Base-by-base conservation (phyloP, 106 monocot species). In the Ottelia alismoides region DNA sequence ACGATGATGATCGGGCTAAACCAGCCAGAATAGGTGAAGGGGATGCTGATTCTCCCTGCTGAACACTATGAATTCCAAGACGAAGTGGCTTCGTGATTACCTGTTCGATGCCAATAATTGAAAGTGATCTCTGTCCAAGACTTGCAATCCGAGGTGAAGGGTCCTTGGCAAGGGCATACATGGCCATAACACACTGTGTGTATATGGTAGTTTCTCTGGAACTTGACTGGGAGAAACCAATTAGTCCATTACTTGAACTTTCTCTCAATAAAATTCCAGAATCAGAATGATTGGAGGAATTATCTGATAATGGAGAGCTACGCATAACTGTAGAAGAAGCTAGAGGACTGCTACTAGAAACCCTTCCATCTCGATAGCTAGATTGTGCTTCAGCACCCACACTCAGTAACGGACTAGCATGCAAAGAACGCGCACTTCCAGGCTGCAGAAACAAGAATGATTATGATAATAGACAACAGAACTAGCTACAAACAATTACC, bases 21-120 rank as follows among this genome's bases (percentile, higher is more conserved):
- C 94, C 94, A 58, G 77, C 60, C 70, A 80, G 60, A 16, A 55
- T 72, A 30, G 83, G 50, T 32, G 45, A 50, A 17, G 69, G 45
- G 47, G 54, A 71, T 53, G 74, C 68, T 16, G 68, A 53, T 54
- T 96, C 82, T 47, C 74, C 89, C 46, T 65, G 84, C 12, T 69
- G 61, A 56, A 59, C 28, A 52, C 67, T 47, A 24, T 53, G 65
- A 23, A 66, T 69, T 65, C 45, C 61, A 28, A 72, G 53, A 48
- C 81, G 78, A 22, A 55, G 58, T 44, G 75, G 40, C 68, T 63
- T 85, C 24, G 78, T 28, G 55, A 82, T 74, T 50, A 96, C 96
- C 52, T 81, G 78, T 55, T 96, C 89, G 53, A 96, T 79, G 24
- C 96, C 89, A 61, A 96, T 82, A 20, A 89, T 79, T 45, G 89